phyloP scores from a whole-genome alignment of 2,329 filamentous ascomycete genomes.

The Rutstroemia sp. region DNA sequence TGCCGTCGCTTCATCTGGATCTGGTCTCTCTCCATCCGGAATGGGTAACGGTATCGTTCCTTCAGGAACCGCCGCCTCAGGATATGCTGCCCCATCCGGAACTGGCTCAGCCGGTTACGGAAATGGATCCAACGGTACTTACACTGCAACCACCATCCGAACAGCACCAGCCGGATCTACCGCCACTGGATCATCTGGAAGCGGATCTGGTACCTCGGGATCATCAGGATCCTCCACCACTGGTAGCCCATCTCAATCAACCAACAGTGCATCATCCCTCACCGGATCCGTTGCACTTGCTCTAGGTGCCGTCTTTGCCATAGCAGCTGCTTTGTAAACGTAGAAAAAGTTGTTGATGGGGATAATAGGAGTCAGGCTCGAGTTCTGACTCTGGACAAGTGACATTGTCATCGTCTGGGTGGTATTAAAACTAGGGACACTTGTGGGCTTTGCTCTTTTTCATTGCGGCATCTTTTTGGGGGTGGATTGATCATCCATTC shows the following conservation, averaged over 20 bases:
- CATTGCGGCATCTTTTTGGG: conserved; percentile 1
- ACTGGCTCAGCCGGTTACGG: conserved; percentile 5
- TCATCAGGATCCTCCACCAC: neutral
- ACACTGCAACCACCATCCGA: conserved; percentile 1
- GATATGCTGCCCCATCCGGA: conserved; percentile 1
- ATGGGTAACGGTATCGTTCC: conserved; percentile 8
- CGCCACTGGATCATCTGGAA: conserved; percentile 5
- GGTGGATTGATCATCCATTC: neutral
- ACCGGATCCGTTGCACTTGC: conserved; percentile 7
- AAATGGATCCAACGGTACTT: conserved; percentile 2
- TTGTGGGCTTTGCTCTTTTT: neutral
- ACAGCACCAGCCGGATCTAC: conserved; percentile 1
- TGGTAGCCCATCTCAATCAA: conserved; percentile 5
- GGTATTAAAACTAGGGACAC: neutral
- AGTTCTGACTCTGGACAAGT: too few relatives aligned
- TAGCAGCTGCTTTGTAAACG: conserved; percentile 7
- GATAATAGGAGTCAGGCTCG: neutral
- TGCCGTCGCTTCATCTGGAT: conserved; percentile 14
- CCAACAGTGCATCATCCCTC: conserved; percentile 10
- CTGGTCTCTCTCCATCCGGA: conserved; percentile 17
- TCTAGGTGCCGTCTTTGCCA: conserved; percentile 4
- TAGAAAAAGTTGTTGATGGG: neutral
- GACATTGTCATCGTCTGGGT: neutral
- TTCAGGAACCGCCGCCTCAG: conserved; percentile 6
- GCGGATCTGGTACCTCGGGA: conserved; percentile 7